phyloP scores from a whole-genome alignment of 2,329 filamentous ascomycete species.

The Neopestalotiopsis sp. region DNA sequence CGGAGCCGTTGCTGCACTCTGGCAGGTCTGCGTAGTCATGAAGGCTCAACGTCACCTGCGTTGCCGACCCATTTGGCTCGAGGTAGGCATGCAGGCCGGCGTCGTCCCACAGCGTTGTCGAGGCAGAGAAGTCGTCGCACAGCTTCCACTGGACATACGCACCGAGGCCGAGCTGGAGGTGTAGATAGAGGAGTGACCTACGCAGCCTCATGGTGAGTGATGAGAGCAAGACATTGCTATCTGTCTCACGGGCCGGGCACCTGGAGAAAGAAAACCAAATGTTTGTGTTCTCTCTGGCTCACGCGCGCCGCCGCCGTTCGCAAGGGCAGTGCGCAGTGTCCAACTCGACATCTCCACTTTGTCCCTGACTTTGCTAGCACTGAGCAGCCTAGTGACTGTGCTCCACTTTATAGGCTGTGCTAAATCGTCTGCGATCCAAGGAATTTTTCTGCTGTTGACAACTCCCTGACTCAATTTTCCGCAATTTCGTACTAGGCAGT shows the following conservation, averaged over 20 bases:
- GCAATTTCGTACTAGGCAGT: no score
- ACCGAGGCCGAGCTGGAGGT: neutral
- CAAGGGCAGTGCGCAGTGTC: neutral
- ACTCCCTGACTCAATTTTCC: neutral
- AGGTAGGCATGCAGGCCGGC: neutral
- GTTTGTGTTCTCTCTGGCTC: neutral
- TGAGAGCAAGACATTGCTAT: neutral
- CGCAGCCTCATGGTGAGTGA: slow-evolving; percentile 2
- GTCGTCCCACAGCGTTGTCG: neutral
- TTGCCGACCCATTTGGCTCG: neutral
- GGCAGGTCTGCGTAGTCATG: neutral
- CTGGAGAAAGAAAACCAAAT: neutral
- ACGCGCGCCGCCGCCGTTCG: neutral
- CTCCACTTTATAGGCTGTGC: slow-evolving; percentile 1
- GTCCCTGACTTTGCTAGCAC: neutral
- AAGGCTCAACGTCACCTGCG: neutral
- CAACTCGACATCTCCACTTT: neutral
- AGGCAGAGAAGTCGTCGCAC: slow-evolving; percentile 5
- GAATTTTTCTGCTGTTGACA: neutral
- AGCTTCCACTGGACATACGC: slow-evolving; percentile 6
- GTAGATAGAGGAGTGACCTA: neutral
- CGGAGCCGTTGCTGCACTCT: neutral
- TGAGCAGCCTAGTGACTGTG: neutral
- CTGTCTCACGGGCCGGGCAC: neutral
- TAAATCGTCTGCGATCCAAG: neutral